A percentile compares a stretch with the other conserved stretches of the same genome.
Evolutionary conservation across 169 alveolate genomes (phyloP).

Genomic region (Babesia ovata): DNA sequence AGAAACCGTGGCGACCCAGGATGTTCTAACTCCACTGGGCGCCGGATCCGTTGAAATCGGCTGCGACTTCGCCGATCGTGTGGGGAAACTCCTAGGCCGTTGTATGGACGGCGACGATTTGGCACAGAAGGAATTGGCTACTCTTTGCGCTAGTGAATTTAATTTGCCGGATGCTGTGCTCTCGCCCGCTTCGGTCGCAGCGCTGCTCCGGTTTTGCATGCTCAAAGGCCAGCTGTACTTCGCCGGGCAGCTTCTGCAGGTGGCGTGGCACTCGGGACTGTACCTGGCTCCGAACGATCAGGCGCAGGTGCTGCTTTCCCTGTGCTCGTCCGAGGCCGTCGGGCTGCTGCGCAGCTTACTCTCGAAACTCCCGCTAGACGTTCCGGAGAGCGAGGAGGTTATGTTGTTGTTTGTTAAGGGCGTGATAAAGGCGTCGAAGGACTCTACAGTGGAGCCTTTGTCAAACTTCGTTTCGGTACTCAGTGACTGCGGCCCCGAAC

Average conservation of each 20-base stretch:
- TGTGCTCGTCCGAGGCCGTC: conserved; percentile 26
- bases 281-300: conserved; percentile 20
- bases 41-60: conserved; percentile 26
- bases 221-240: conserved; percentile 37
- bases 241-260: conserved; percentile 51
- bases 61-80: conserved; percentile 61
- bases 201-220: conserved; percentile 47
- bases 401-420: conserved; percentile 27
- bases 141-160: conserved; percentile 49
- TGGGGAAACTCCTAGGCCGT: conserved; percentile 42
- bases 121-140: conserved; percentile 46
- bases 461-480: conserved; percentile 13
- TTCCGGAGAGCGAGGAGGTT: conserved; percentile 17
- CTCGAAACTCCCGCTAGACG: conserved; percentile 20
- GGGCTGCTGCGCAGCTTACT: conserved; percentile 27
- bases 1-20: conserved; percentile 36
- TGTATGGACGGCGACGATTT: conserved; percentile 48
- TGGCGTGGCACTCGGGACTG: conserved; percentile 42
- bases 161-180: conserved; percentile 23
- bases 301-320: conserved; percentile 38
- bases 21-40: conserved; percentile 58
- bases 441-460: background rate
- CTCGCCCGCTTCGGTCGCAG: conserved; percentile 16
- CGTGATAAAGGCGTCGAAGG: conserved; percentile 5
- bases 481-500: conserved; percentile 2